Percentiles rank a stretch among this genome's conserved stretches.
Conservation (phyloP, 192 early-diverging fungal species). For the Fimicolochytrium jonesii region DNA sequence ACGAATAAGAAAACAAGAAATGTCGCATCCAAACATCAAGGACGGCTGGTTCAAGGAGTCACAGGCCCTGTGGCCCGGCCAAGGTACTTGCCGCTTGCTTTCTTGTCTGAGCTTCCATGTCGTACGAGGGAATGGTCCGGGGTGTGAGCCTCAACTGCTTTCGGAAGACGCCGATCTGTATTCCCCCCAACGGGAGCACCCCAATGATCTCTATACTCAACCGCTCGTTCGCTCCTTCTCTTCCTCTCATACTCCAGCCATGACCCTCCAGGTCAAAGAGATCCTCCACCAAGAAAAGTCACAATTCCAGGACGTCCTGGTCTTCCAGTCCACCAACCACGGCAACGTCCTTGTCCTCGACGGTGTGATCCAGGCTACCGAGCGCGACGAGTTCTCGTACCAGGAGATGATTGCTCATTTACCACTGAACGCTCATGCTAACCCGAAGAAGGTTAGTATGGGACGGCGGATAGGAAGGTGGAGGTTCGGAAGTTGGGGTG, state of each 20-base stretch:
- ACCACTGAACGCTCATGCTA: slow-evolving; percentile 88
- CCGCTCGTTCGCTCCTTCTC: too few relatives aligned
- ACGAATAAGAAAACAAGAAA: neutral
- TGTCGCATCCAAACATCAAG: slow-evolving; percentile 84
- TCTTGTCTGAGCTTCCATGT: too few relatives aligned
- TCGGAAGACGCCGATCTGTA: too few relatives aligned
- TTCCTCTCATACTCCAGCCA: too few relatives aligned
- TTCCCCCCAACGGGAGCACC: too few relatives aligned
- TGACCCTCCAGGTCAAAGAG: slow-evolving; percentile 92
- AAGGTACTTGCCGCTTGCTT: slow-evolving; percentile 64
- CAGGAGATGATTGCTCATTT: slow-evolving; percentile 99
- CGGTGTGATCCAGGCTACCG: slow-evolving; percentile 96
- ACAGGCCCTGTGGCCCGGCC: slow-evolving; percentile 94
- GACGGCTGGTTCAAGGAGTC: slow-evolving; percentile 98
- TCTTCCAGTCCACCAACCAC: slow-evolving; percentile 93
- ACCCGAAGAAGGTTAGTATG: slow-evolving; percentile 94
- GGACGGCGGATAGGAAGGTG: too few relatives aligned
- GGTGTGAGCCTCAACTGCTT: too few relatives aligned
- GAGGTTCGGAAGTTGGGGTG: too few relatives aligned
- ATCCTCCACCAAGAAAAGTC: slow-evolving; percentile 95
- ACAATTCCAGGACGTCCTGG: slow-evolving; percentile 92
- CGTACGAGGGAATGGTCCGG: too few relatives aligned
- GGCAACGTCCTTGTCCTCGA: slow-evolving; percentile 97
- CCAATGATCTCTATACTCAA: too few relatives aligned
- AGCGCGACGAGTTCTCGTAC: slow-evolving; percentile 98